Percentiles rank a stretch among this genome's conserved stretches.
Evolutionary conservation across 306 rosid genomes (phyloP).

Genomic region (Astragalus membranaceus): DNA sequence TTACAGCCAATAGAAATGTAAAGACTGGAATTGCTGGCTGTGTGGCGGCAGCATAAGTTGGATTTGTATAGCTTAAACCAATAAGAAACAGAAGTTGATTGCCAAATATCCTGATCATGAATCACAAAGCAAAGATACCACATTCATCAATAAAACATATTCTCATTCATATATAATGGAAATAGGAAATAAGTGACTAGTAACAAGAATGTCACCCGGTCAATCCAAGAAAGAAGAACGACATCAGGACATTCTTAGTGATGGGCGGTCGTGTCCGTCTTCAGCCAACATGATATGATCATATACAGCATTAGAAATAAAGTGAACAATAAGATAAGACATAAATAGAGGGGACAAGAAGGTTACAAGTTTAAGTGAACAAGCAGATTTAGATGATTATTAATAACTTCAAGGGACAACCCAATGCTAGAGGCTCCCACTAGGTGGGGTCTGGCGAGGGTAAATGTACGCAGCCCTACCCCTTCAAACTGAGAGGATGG

Average conservation of each 20-base stretch:
- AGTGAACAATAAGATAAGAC: background rate
- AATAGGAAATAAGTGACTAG: constrained; percentile 8
- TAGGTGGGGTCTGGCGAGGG: too few relatives aligned
- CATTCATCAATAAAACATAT: constrained; percentile 14
- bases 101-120: constrained; percentile 71
- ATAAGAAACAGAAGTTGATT: constrained; percentile 93
- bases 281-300: constrained; percentile 23
- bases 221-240: constrained; percentile 84
- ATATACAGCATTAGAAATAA: constrained; percentile 15
- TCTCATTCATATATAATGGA: background rate
- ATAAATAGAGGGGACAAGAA: background rate
- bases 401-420: background rate
- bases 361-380: background rate
- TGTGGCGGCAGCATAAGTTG: constrained; percentile 91
- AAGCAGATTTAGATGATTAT: background rate
- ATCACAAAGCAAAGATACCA: constrained; percentile 22
- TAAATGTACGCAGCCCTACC: too few relatives aligned
- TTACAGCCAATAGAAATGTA: constrained; percentile 64
- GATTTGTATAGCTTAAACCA: constrained; percentile 93
- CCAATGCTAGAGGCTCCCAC: too few relatives aligned
- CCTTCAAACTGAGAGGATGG: too few relatives aligned
- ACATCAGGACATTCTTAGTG: constrained; percentile 46
- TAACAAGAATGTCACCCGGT: constrained; percentile 63
- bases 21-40: constrained; percentile 94
- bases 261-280: constrained; percentile 69